Conservation (phyloP, 1,284 basidiomycete genomes). For the Leccinum solheimii region DNA sequence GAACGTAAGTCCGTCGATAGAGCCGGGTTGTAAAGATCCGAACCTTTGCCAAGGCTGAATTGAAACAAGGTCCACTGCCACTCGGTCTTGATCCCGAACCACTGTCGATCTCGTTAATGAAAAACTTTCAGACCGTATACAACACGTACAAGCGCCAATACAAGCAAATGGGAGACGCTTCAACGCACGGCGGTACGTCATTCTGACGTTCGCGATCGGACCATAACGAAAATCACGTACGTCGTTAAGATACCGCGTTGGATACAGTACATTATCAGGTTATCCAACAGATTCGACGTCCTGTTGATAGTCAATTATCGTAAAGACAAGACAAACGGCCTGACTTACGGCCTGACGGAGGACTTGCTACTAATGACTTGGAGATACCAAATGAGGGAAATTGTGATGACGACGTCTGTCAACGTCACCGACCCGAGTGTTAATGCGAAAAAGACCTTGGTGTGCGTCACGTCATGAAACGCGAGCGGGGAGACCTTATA, state of each 20-base stretch:
- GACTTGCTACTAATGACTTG: slow-evolving; percentile 2
- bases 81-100: slow-evolving; percentile 7
- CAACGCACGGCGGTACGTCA: not conserved
- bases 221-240: slow-evolving; percentile 6
- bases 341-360: slow-evolving; percentile 9
- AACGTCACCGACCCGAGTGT: slow-evolving; percentile 19
- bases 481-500: not conserved
- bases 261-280: slow-evolving; percentile 15
- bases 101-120: slow-evolving; percentile 3
- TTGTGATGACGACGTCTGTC: slow-evolving; percentile 20
- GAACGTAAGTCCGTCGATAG: not conserved
- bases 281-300: slow-evolving; percentile 11
- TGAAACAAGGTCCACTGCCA: slow-evolving; percentile 18
- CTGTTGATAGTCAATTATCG: not conserved
- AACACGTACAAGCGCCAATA: slow-evolving; percentile 14
- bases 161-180: slow-evolving; percentile 13
- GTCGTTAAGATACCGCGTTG: slow-evolving; percentile 20
- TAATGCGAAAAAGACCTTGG: slow-evolving; percentile 7
- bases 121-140: not conserved
- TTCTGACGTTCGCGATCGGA: not conserved
- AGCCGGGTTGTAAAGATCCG: not conserved
- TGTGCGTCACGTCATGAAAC: not conserved
- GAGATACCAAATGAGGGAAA: slow-evolving; percentile 15
- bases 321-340: not conserved
- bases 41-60: slow-evolving; percentile 20